Percentiles rank a stretch among this genome's conserved stretches.
Conservation (phyloP, 306 rosid species). For the Hippophae tibetana region DNA sequence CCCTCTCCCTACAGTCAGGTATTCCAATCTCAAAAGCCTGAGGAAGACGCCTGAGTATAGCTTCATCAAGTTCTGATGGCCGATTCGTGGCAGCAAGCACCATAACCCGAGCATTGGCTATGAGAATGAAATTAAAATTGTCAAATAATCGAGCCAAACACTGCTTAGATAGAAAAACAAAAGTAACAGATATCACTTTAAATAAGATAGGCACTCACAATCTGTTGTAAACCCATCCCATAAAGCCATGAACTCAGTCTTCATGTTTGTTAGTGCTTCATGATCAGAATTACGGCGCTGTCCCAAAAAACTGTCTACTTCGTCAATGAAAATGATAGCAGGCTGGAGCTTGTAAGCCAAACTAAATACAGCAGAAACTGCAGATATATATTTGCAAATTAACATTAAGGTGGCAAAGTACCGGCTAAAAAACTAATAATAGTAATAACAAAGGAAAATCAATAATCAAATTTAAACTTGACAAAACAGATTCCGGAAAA, state of each 20-base stretch:
- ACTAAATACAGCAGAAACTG: conserved; percentile 96
- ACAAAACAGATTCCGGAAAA: too few species aligned
- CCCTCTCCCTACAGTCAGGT: conserved; percentile 71
- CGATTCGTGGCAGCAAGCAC: conserved; percentile 99
- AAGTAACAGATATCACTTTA: not conserved
- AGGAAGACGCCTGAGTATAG: conserved; percentile 96
- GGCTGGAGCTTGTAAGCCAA: conserved; percentile 97
- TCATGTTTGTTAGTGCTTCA: conserved; percentile 93
- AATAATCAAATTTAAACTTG: too few species aligned
- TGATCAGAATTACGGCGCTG: conserved; percentile 91
- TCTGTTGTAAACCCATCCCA: conserved; percentile 99
- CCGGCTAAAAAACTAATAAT: not conserved
- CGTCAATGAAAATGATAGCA: conserved; percentile 93
- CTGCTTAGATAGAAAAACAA: not conserved
- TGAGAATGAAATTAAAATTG: conserved; percentile 5
- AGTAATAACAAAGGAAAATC: not conserved
- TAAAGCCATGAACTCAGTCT: conserved; percentile 96
- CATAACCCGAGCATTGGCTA: conserved; percentile 91
- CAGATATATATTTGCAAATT: conserved; percentile 17
- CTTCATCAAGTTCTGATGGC: conserved; percentile 97
- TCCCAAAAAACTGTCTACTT: conserved; percentile 97
- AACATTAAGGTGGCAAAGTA: not conserved
- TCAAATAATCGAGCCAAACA: not conserved
- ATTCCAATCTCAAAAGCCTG: conserved; percentile 92
- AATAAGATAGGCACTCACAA: conserved; percentile 42